Evolutionary conservation across 352 stramenopile species (phyloP).

Genomic region (Phytophthora sansomeana): DNA sequence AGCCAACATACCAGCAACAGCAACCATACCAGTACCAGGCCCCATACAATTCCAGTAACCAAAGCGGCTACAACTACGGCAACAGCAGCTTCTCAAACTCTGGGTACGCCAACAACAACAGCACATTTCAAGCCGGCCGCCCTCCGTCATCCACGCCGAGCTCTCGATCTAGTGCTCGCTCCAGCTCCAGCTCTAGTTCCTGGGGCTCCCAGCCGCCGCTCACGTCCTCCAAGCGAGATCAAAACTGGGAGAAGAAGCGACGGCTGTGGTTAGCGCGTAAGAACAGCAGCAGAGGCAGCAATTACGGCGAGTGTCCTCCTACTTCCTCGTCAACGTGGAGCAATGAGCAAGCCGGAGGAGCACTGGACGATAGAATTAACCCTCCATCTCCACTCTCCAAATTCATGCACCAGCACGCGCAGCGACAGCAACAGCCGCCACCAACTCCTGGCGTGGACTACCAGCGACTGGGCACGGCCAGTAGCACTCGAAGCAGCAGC

Average conservation of each 20-base stretch:
- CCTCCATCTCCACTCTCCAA: conserved; percentile 77
- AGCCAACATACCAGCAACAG: conserved; percentile 28
- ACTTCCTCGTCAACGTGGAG: conserved; percentile 29
- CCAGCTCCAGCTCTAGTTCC: conserved; percentile 40
- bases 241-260: conserved; percentile 86
- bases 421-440: conserved; percentile 26
- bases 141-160: conserved; percentile 29
- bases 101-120: conserved; percentile 26
- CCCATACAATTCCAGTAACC: conserved; percentile 18
- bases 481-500: conserved; percentile 23
- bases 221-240: conserved; percentile 79
- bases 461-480: conserved; percentile 28
- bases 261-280: conserved; percentile 74
- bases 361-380: conserved; percentile 22
- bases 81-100: conserved; percentile 21
- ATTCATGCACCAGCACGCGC: conserved; percentile 69
- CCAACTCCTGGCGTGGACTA: conserved; percentile 17
- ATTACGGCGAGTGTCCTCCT: conserved; percentile 10
- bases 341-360: background rate
- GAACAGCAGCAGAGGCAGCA: conserved; percentile 34
- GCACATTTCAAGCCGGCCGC: conserved; percentile 15
- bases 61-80: conserved; percentile 17
- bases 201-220: conserved; percentile 65
- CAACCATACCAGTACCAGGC: conserved; percentile 33
- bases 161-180: conserved; percentile 23